Percentiles rank a stretch among this genome's conserved stretches.
phyloP scores from a whole-genome alignment of 2,329 filamentous ascomycete species.

The Ramichloridium luteum region DNA sequence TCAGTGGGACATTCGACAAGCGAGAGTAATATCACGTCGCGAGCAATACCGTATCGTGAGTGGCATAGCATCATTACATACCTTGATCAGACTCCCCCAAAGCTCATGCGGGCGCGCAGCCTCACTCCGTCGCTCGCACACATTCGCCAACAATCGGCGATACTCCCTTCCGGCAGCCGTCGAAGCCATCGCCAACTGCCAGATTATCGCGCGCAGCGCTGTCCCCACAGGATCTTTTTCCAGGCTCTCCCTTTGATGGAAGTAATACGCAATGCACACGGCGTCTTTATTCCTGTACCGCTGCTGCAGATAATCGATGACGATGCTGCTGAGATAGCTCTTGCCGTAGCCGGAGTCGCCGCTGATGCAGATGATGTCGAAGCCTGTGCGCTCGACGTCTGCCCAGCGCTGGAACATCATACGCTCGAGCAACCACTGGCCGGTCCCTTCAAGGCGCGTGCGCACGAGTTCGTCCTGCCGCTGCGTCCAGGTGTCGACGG shows the following conservation, averaged over 20 bases:
- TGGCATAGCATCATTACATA: no score
- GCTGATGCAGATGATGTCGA: constrained; percentile 2
- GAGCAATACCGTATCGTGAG: no score
- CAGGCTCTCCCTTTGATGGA: constrained; percentile 1
- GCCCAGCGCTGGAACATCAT: constrained; percentile 3
- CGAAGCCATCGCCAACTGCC: not conserved
- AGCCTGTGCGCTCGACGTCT: not conserved
- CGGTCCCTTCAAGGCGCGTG: constrained; percentile 5
- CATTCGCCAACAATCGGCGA: not conserved
- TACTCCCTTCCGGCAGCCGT: constrained; percentile 1
- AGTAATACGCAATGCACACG: constrained; percentile 1
- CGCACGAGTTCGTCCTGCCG: constrained; percentile 3
- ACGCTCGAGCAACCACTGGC: constrained; percentile 1
- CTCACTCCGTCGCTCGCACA: constrained; percentile 1
- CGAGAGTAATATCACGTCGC: no score
- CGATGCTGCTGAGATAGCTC: constrained; percentile 4
- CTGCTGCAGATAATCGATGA: constrained; percentile 1
- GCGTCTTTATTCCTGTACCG: not conserved
- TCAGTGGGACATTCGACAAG: no score
- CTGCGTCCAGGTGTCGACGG: constrained; percentile 2
- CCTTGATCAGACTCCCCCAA: constrained; percentile 1
- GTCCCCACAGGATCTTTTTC: not conserved
- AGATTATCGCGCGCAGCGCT: constrained; percentile 1
- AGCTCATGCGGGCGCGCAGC: not conserved
- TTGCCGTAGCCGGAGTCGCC: constrained; percentile 3